Conservation (phyloP, 1,284 basidiomycete species). For the Takashimella tepidaria region DNA sequence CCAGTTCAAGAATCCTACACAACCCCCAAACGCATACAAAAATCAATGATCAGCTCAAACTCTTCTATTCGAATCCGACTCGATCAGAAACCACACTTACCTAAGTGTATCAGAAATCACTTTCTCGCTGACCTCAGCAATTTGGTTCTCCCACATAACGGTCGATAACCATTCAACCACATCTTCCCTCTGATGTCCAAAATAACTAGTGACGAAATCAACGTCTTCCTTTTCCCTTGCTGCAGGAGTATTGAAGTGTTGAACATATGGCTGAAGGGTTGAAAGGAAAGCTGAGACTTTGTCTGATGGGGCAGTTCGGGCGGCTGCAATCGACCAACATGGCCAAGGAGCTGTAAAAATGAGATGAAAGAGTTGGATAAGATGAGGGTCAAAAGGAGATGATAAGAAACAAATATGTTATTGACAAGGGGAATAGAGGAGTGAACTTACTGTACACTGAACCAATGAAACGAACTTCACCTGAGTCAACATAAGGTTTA, state of each 20-base stretch:
- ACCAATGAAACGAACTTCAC: slow-evolving; percentile 67
- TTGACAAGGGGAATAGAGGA: not conserved
- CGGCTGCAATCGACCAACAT: slow-evolving; percentile 87
- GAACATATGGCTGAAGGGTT: slow-evolving; percentile 61
- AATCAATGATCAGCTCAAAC: slow-evolving; percentile 3
- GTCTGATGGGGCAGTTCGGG: slow-evolving; percentile 55
- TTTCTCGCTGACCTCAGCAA: slow-evolving; percentile 57
- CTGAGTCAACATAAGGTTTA: slow-evolving; percentile 80
- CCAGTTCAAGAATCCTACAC: slow-evolving; percentile 62
- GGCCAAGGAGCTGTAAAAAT: slow-evolving; percentile 98
- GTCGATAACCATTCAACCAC: slow-evolving; percentile 71
- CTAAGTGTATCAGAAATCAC: slow-evolving; percentile 66
- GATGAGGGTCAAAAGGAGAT: no score
- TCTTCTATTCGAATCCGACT: slow-evolving; percentile 2
- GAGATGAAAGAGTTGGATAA: no score
- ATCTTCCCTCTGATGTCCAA: slow-evolving; percentile 65
- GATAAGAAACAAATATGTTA: not conserved
- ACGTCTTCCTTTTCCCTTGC: slow-evolving; percentile 60
- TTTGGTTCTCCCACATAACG: slow-evolving; percentile 67
- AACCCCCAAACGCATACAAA: no score
- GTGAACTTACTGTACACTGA: slow-evolving; percentile 42
- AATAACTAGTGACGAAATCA: slow-evolving; percentile 68
- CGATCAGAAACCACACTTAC: slow-evolving; percentile 49
- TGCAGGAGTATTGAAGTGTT: slow-evolving; percentile 61
- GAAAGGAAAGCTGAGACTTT: slow-evolving; percentile 60